phyloP scores from a whole-genome alignment of 129 eudicot genomes.

The Helichrysum umbraculigerum region DNA sequence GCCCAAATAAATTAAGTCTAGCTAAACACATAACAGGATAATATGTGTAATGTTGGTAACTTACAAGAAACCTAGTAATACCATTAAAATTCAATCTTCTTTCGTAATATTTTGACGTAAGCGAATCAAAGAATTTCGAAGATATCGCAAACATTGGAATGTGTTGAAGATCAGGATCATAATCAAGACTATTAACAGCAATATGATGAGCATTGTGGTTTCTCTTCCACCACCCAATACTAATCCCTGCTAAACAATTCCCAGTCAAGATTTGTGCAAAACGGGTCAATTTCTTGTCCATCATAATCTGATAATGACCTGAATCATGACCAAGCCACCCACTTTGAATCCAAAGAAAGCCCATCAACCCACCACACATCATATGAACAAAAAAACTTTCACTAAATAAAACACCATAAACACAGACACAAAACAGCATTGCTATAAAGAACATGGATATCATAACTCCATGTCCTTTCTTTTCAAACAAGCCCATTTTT shows the following conservation, averaged over 20 bases:
- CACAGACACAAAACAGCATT: conserved; percentile 23
- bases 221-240: conserved; percentile 62
- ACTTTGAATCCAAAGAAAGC: conserved; percentile 54
- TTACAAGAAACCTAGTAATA: conserved; percentile 49
- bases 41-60: conserved; percentile 57
- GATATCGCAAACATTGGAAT: conserved; percentile 48
- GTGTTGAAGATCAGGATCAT: conserved; percentile 62
- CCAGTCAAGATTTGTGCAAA: conserved; percentile 45
- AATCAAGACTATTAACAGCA: conserved; percentile 59
- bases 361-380: conserved; percentile 45
- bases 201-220: conserved; percentile 51
- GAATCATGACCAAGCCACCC: conserved; percentile 25
- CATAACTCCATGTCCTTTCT: conserved; percentile 19
- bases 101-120: conserved; percentile 29
- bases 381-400: conserved; percentile 34
- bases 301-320: conserved; percentile 19
- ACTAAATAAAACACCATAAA: conserved; percentile 48
- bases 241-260: conserved; percentile 58
- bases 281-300: conserved; percentile 6
- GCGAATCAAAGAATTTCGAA: conserved; percentile 15
- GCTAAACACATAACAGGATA: conserved; percentile 55
- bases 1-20: conserved; percentile 13
- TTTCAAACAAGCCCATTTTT: conserved; percentile 17
- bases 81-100: conserved; percentile 46
- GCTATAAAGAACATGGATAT: conserved; percentile 16